Conservation (phyloP, 148 eudicot species). For the Rhododendron kiyosumense region DNA sequence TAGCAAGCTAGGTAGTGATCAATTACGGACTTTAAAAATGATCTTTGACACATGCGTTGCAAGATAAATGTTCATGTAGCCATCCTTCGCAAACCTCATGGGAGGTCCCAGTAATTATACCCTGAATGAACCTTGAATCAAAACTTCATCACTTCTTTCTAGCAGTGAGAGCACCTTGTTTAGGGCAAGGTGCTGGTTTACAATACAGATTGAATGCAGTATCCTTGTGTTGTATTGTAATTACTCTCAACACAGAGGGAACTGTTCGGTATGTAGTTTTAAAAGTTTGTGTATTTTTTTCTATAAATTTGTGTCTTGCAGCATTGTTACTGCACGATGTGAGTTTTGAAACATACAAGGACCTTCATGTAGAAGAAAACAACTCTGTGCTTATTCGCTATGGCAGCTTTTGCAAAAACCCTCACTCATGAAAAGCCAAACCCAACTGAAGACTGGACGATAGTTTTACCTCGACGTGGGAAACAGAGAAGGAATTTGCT, state of each 20-base stretch:
- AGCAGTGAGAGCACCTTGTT: background rate
- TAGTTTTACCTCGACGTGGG: slow-evolving; percentile 62
- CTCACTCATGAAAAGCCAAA: slow-evolving; percentile 20
- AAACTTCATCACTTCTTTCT: background rate
- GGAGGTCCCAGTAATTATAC: background rate
- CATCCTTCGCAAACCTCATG: background rate
- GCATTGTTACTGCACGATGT: background rate
- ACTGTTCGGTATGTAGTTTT: too few species aligned
- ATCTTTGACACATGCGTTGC: background rate
- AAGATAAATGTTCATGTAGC: background rate
- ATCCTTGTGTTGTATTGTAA: background rate
- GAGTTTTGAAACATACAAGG: background rate
- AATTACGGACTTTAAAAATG: background rate
- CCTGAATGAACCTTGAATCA: background rate
- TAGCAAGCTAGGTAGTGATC: background rate
- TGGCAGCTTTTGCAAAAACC: slow-evolving; percentile 43
- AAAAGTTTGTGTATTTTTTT: too few species aligned
- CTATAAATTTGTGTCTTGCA: background rate
- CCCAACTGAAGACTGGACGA: slow-evolving; percentile 48
- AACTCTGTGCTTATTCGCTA: slow-evolving; percentile 1
- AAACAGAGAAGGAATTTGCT: slow-evolving; percentile 33
- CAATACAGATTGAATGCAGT: background rate
- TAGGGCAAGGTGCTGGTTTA: background rate
- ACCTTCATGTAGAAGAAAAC: background rate
- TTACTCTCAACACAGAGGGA: background rate